Conservation (phyloP, 768 basidiomycete genomes). For the Xerocomellus amylosporus region DNA sequence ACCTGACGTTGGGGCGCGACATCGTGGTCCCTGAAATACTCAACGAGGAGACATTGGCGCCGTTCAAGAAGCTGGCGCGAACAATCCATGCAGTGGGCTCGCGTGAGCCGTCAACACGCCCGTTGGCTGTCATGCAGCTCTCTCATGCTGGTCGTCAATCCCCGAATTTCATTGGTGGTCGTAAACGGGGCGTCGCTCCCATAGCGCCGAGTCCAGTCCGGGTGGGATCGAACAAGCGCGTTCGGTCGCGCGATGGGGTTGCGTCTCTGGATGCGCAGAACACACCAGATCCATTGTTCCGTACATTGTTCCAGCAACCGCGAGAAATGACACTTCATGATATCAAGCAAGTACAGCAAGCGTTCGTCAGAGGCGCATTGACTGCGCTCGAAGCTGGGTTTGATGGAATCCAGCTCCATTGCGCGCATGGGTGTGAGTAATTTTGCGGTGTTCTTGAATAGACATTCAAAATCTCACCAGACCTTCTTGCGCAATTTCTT, state of each 20-base stretch:
- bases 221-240: constrained; percentile 36
- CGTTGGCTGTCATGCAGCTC: constrained; percentile 75
- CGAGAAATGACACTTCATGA: constrained; percentile 55
- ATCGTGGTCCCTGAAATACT: constrained; percentile 52
- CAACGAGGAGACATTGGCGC: constrained; percentile 41
- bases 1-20: constrained; percentile 73
- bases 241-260: constrained; percentile 4
- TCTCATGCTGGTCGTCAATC: constrained; percentile 86
- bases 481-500: constrained; percentile 77
- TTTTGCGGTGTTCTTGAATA: background rate
- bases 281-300: constrained; percentile 28
- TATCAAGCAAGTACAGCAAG: constrained; percentile 55
- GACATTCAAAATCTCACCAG: constrained; percentile 34
- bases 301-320: constrained; percentile 62
- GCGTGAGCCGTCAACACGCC: constrained; percentile 6
- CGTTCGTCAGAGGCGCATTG: constrained; percentile 66
- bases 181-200: constrained; percentile 56
- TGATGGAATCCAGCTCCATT: constrained; percentile 85
- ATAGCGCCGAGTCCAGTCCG: constrained; percentile 68
- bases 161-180: constrained; percentile 64
- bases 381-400: constrained; percentile 69
- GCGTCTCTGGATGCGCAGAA: constrained; percentile 4
- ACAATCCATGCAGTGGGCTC: constrained; percentile 43
- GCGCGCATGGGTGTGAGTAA: constrained; percentile 78
- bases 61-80: constrained; percentile 50